phyloP scores from a whole-genome alignment of 345 rosid genomes.

The Hevea brasiliensis region DNA sequence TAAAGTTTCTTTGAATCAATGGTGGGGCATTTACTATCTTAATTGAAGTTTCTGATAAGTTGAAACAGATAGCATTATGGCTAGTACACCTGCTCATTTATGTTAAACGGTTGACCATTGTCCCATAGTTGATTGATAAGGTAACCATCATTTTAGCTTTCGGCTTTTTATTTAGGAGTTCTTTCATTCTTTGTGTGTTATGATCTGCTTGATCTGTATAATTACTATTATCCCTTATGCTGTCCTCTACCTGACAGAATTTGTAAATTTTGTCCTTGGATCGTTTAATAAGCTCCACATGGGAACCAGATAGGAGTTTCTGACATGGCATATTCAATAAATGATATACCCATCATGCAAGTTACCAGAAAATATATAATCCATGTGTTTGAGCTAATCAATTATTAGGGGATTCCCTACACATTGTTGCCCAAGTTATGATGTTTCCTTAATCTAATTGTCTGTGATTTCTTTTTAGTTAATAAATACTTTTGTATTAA shows the following conservation, averaged over 20 bases:
- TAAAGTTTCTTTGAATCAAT: neutral
- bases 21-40: constrained; percentile 6
- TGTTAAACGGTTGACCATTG: constrained; percentile 1
- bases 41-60: constrained; percentile 20
- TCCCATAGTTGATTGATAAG: constrained; percentile 8
- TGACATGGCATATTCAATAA: constrained; percentile 17
- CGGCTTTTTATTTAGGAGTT: constrained; percentile 2
- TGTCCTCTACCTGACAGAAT: constrained; percentile 13
- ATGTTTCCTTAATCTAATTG: neutral
- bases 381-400: neutral
- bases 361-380: constrained; percentile 1
- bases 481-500: neutral
- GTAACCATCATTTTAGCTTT: constrained; percentile 19
- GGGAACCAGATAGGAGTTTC: constrained; percentile 1
- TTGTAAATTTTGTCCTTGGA: constrained; percentile 1
- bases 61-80: constrained; percentile 2
- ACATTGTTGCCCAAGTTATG: neutral
- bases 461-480: neutral
- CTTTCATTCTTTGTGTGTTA: constrained; percentile 3
- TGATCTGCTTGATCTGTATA: constrained; percentile 9
- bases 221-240: neutral
- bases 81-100: constrained; percentile 15
- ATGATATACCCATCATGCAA: constrained; percentile 2
- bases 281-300: constrained; percentile 15
- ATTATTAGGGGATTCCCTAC: neutral